phyloP scores from a whole-genome alignment of 257 asterid species.

The Gentiana dahurica region DNA sequence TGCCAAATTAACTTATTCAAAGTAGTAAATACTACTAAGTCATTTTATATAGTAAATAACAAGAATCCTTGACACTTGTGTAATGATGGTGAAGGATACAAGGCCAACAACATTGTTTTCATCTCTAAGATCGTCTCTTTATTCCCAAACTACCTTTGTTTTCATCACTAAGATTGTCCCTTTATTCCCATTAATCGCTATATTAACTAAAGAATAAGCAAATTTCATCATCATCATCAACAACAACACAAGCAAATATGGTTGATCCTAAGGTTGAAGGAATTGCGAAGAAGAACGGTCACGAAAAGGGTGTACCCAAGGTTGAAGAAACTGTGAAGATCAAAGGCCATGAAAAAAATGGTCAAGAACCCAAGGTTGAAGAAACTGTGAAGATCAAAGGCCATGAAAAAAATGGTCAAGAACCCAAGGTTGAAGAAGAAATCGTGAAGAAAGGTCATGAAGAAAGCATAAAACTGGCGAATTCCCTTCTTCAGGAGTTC shows the following conservation, averaged over 20 bases:
- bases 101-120: conserved; percentile 10
- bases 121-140: no score
- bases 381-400: conserved; percentile 48
- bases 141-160: conserved; percentile 12
- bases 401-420: conserved; percentile 37
- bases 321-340: conserved; percentile 43
- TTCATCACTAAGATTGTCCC: conserved; percentile 23
- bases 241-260: no score
- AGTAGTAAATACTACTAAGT: no score
- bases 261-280: no score
- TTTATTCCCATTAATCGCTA: conserved; percentile 5
- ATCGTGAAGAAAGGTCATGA: conserved; percentile 39
- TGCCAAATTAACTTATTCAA: no score
- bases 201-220: conserved; percentile 13
- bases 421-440: conserved; percentile 46
- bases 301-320: conserved; percentile 24
- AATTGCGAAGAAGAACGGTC: not conserved
- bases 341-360: conserved; percentile 34
- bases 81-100: conserved; percentile 20
- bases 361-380: conserved; percentile 36
- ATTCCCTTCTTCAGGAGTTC: conserved; percentile 51
- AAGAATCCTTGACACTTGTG: no score
- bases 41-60: no score
- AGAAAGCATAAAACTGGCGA: conserved; percentile 43
- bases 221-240: not conserved